Evolutionary conservation across 495 filamentous ascomycete genomes (phyloP).

Genomic region (Friedmanniomyces simplex): DNA sequence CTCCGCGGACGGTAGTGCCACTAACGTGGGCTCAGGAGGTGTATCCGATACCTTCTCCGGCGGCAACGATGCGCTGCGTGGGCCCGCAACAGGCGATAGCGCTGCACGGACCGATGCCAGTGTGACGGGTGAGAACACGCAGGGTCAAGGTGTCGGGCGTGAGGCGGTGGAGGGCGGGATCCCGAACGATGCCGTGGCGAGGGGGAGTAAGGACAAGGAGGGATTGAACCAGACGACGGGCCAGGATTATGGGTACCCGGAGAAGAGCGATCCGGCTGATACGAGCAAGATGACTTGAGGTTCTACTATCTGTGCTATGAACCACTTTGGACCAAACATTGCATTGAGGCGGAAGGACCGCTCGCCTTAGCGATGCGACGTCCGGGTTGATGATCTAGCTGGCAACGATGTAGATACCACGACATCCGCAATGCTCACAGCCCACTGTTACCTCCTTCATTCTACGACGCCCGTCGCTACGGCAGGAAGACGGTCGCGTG

Average conservation of each 20-base stretch:
- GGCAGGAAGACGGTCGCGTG: no score
- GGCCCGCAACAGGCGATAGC: constrained; percentile 52
- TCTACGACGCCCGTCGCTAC: no score
- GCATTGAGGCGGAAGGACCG: no score
- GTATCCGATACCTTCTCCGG: constrained; percentile 44
- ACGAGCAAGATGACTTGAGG: not conserved
- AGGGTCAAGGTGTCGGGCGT: constrained; percentile 27
- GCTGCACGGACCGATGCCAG: constrained; percentile 40
- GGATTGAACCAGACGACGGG: constrained; percentile 27
- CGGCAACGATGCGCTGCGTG: constrained; percentile 44
- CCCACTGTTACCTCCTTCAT: no score
- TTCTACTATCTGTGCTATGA: no score
- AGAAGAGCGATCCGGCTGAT: not conserved
- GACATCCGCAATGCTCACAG: no score
- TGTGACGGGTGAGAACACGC: constrained; percentile 22
- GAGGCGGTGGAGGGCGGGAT: constrained; percentile 27
- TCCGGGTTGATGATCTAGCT: not conserved
- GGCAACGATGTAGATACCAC: no score
- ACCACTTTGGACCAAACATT: no score
- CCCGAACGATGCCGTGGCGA: constrained; percentile 32
- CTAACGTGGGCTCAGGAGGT: constrained; percentile 57
- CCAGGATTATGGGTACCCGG: constrained; percentile 21
- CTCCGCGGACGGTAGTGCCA: constrained; percentile 53
- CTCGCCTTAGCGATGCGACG: not conserved
- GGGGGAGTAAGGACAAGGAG: constrained; percentile 24